Evolutionary conservation across 495 filamentous ascomycete genomes (phyloP), one percentile per base, ranked within the genome.

Genomic region (Clohesyomyces aquaticus): DNA sequence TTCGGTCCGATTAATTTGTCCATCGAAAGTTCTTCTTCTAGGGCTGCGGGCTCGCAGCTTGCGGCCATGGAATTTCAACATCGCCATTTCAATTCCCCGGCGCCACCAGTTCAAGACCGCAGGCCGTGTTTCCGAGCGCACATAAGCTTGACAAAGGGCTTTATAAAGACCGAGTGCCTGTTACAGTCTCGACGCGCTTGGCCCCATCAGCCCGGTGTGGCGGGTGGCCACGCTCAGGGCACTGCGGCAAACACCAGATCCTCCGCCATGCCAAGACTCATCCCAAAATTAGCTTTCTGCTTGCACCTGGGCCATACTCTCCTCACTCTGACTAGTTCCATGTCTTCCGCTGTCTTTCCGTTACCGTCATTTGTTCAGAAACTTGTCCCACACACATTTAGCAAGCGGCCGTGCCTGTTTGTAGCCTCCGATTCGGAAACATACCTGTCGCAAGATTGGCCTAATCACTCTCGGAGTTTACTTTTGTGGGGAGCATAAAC

Each of bases 121-220:
- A 56, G 29, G 16, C 35, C 3, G 29, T n/a, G 42, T 45, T 14
- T 22, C 21, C 16, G 28, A 38, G 28, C 23, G 32, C 11, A 56
- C 54, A 38, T 56, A 56, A 56, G 54, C 54, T 11, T 56, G 35
- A 56, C 54, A 12, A 56, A 56, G 54, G 25, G n/a, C 32, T 43
- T 12, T 35, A 38, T 56, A 56, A 56, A 25, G 14, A n/a, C 11
- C 14, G 21, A 22, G 23, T 6, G 18, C 27, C 23, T 16, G 4
- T 29, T 38, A 14, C 32, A 16, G 27, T 29, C 49, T 6, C 29
- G 3, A 28, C 49, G n/a, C 25, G 18, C 49, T 52, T 52, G 18
- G 25, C 25, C 49, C 6, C 25, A 29, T 21, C 49, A 3, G 10
- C 18, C 26, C 10, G 23, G 26, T 16, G 11, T 27, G 28, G 16